phyloP scores from a whole-genome alignment of 2,329 filamentous ascomycete genomes.

The Ceratocystis cacaofunesta region DNA sequence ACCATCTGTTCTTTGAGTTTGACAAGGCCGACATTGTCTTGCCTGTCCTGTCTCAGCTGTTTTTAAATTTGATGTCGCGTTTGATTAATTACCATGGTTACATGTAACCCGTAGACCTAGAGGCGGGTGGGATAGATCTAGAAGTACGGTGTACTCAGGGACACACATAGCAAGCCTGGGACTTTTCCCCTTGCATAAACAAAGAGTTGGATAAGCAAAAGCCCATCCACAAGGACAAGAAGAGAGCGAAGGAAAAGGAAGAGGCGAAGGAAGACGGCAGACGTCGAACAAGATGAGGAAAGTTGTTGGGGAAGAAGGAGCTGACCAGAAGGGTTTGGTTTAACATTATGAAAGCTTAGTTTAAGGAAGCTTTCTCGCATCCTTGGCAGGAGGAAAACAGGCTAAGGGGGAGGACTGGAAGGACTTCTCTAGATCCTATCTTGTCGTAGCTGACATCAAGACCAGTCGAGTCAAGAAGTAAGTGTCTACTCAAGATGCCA shows the following conservation, averaged over 20 bases:
- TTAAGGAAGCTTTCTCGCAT: background rate
- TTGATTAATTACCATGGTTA: background rate
- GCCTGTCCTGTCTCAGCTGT: background rate
- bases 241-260: background rate
- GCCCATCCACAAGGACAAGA: background rate
- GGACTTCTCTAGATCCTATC: background rate
- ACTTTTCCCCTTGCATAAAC: background rate
- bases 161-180: background rate
- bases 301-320: background rate
- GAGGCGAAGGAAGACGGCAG: background rate
- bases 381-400: background rate
- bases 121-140: background rate
- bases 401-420: background rate
- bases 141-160: background rate
- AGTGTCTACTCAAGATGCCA: background rate
- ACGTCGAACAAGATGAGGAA: background rate
- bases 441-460: background rate
- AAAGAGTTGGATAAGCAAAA: background rate
- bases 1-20: background rate
- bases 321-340: background rate
- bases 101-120: background rate
- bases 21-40: background rate
- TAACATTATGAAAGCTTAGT: background rate
- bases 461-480: background rate
- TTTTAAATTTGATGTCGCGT: background rate